These are phyloP conservation scores for Talaromyces rugulosus DNA, from an alignment of 2,329 filamentous ascomycete species.

Conservation along the genomic window DNA sequence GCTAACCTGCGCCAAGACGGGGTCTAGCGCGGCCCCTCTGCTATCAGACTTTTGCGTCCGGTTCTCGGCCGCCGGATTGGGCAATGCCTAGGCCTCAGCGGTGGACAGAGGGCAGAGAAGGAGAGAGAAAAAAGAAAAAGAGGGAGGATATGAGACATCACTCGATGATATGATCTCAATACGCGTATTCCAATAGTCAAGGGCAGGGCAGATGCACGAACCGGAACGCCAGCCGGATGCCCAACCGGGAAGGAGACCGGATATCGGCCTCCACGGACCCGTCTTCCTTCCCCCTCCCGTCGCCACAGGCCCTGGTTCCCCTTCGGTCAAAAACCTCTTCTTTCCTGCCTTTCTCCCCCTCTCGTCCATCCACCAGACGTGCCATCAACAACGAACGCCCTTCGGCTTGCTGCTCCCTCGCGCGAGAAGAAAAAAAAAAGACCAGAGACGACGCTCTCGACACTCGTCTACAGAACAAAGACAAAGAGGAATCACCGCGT, in stretches of 20 bases:
- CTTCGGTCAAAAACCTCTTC: background rate
- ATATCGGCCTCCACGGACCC: background rate
- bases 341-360: background rate
- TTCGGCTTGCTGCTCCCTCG: background rate
- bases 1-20: constrained; percentile 1
- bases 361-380: background rate
- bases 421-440: background rate
- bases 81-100: too few relatives aligned
- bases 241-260: background rate
- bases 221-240: background rate
- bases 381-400: background rate
- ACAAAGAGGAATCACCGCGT: background rate
- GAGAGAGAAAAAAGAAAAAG: background rate
- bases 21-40: constrained; percentile 1
- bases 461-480: background rate
- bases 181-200: background rate
- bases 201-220: background rate
- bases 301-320: background rate
- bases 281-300: background rate
- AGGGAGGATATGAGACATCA: background rate
- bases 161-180: background rate
- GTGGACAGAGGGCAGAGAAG: too few relatives aligned
- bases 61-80: background rate
- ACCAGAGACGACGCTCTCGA: background rate
- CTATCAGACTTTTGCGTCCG: constrained; percentile 3